Conservation (phyloP, 805 yeast genomes). For the Pichia thaimueangensis region DNA sequence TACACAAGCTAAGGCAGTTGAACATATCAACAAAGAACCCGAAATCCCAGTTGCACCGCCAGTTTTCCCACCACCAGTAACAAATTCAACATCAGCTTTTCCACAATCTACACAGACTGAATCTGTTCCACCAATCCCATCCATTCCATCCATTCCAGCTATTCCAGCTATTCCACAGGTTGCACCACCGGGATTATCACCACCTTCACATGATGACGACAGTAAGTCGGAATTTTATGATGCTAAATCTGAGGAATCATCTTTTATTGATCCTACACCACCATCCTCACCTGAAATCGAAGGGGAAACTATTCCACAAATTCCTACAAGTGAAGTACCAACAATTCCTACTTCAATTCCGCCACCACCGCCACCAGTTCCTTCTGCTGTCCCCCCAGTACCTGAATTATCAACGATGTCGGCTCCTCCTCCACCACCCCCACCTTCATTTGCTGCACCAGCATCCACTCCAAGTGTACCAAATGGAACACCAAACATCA, state of each 20-base stretch:
- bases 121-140: slow-evolving; percentile 21
- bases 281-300: slow-evolving; percentile 18
- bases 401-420: slow-evolving; percentile 28
- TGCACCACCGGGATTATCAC: background rate
- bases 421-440: slow-evolving; percentile 25
- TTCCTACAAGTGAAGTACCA: slow-evolving; percentile 12
- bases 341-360: slow-evolving; percentile 29
- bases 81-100: background rate
- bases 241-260: slow-evolving; percentile 15
- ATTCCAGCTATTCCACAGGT: slow-evolving; percentile 13
- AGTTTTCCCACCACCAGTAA: slow-evolving; percentile 3
- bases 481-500: slow-evolving; percentile 28
- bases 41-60: slow-evolving; percentile 2
- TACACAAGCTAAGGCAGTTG: background rate
- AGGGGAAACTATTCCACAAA: slow-evolving; percentile 7
- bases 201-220: background rate
- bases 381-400: slow-evolving; percentile 31
- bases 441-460: slow-evolving; percentile 30
- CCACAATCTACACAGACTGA: slow-evolving; percentile 13
- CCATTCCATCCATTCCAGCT: slow-evolving; percentile 13
- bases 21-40: background rate
- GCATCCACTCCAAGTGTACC: slow-evolving; percentile 31
- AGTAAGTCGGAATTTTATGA: slow-evolving; percentile 13
- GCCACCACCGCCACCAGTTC: slow-evolving; percentile 29
- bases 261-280: slow-evolving; percentile 22